A percentile compares a stretch with the other conserved stretches of the same genome.
Evolutionary conservation across 2,329 filamentous ascomycete genomes (phyloP).

Genomic region (Pseudodiploospora longispora): DNA sequence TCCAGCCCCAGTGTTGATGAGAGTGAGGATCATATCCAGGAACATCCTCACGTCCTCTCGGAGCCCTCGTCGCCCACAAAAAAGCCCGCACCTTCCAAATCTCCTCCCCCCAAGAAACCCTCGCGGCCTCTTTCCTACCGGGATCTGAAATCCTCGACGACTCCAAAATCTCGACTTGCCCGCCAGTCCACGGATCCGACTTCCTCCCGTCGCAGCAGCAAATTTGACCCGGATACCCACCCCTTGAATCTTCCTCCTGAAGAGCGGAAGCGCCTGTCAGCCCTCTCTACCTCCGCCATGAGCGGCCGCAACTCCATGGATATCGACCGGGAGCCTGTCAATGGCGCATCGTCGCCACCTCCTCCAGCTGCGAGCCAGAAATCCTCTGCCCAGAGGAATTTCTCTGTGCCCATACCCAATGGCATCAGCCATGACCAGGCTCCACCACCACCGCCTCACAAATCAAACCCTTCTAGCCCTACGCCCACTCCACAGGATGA

Average conservation of each 20-base stretch:
- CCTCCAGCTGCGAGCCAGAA: slow-evolving; percentile 15
- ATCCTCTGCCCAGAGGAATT: slow-evolving; percentile 34
- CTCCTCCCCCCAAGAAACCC: slow-evolving; percentile 19
- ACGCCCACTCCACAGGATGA: slow-evolving; percentile 55
- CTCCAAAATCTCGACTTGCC: slow-evolving; percentile 37
- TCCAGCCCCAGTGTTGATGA: slow-evolving; percentile 26
- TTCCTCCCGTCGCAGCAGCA: slow-evolving; percentile 42
- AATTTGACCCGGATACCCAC: slow-evolving; percentile 64
- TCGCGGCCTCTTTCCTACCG: slow-evolving; percentile 24
- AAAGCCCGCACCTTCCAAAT: slow-evolving; percentile 16
- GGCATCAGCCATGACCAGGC: slow-evolving; percentile 34
- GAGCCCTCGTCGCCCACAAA: slow-evolving; percentile 31
- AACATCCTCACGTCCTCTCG: slow-evolving; percentile 24
- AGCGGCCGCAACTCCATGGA: slow-evolving; percentile 65
- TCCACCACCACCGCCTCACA: slow-evolving; percentile 66
- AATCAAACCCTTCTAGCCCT: slow-evolving; percentile 53
- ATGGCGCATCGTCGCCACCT: slow-evolving; percentile 42
- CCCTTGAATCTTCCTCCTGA: slow-evolving; percentile 87
- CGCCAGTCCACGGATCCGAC: slow-evolving; percentile 42
- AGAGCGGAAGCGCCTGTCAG: slow-evolving; percentile 67
- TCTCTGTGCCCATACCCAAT: slow-evolving; percentile 46
- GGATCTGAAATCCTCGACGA: slow-evolving; percentile 18
- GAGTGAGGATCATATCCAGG: slow-evolving; percentile 29
- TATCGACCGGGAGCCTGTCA: slow-evolving; percentile 57
- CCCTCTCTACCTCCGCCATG: slow-evolving; percentile 51